Conservation (phyloP, 169 alveolate genomes). For the Eimeria tenella region DNA sequence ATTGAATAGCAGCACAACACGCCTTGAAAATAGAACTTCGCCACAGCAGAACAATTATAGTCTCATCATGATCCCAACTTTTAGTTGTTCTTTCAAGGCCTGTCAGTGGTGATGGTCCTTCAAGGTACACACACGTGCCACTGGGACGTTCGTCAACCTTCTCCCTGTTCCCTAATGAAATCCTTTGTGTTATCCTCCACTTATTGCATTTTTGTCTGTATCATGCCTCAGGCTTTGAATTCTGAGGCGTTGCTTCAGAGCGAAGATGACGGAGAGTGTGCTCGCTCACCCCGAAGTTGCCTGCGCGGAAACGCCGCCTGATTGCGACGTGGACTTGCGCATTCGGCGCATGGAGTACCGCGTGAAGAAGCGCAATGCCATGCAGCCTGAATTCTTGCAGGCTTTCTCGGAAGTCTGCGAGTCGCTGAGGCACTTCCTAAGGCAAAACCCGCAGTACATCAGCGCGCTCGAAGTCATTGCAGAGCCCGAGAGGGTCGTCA, state of each 20-base stretch:
- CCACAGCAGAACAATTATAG: too few species aligned
- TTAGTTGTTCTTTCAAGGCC: too few species aligned
- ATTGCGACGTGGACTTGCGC: slow-evolving; percentile 8
- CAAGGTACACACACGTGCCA: too few species aligned
- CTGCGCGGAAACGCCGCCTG: background rate
- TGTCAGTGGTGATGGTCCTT: too few species aligned
- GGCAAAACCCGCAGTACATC: slow-evolving; percentile 84
- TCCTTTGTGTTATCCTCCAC: background rate
- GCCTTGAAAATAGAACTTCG: too few species aligned
- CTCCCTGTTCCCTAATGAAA: background rate
- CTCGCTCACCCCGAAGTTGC: background rate
- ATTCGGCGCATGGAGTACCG: background rate
- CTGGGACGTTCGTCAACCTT: background rate
- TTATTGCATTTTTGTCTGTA: background rate
- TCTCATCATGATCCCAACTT: too few species aligned
- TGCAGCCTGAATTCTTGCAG: slow-evolving; percentile 78
- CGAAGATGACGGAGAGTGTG: background rate
- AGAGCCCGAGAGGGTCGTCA: slow-evolving; percentile 88
- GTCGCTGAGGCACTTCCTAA: slow-evolving; percentile 81
- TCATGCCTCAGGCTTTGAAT: background rate
- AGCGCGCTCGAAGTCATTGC: slow-evolving; percentile 83
- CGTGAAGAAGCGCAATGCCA: slow-evolving; percentile 35
- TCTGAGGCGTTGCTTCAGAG: background rate
- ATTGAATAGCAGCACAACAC: too few species aligned
- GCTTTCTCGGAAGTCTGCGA: slow-evolving; percentile 68